Evolutionary conservation across 495 filamentous ascomycete species (phyloP).

Genomic region (Polyplosphaeria fusca): DNA sequence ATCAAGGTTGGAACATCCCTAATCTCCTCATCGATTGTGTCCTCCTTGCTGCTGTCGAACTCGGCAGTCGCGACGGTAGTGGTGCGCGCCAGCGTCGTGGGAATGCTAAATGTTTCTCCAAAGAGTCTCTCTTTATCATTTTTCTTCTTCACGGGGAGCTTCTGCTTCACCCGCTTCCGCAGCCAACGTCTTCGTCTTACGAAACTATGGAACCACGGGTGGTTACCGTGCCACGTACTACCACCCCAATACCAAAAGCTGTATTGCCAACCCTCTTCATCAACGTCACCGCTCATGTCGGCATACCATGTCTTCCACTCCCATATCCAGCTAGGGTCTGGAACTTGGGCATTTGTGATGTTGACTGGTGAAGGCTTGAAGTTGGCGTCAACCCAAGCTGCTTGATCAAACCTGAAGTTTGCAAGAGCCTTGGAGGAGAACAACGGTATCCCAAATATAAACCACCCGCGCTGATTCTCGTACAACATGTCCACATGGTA

Average conservation of each 20-base stretch:
- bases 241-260: constrained; percentile 70
- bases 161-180: constrained; percentile 68
- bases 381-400: constrained; percentile 76
- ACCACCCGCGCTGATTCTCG: constrained; percentile 68
- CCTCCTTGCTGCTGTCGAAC: constrained; percentile 7
- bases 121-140: constrained; percentile 53
- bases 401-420: constrained; percentile 66
- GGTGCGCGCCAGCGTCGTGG: constrained; percentile 42
- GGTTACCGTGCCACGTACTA: constrained; percentile 87
- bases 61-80: constrained; percentile 25
- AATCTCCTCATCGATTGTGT: constrained; percentile 54
- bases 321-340: constrained; percentile 96
- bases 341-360: constrained; percentile 85
- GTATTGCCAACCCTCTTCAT: constrained; percentile 96
- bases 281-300: constrained; percentile 81
- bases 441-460: constrained; percentile 82
- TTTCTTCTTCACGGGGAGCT: constrained; percentile 37
- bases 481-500: constrained; percentile 81
- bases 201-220: constrained; percentile 89
- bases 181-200: constrained; percentile 88
- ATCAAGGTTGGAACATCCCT: constrained; percentile 64
- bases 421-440: constrained; percentile 85
- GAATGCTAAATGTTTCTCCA: constrained; percentile 83
- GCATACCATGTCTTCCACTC: constrained; percentile 92
- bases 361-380: constrained; percentile 74